A percentile compares a stretch with the other conserved stretches of the same genome.
Conservation (phyloP, 495 filamentous ascomycete genomes). For the Trichocladium uniseriatum region DNA sequence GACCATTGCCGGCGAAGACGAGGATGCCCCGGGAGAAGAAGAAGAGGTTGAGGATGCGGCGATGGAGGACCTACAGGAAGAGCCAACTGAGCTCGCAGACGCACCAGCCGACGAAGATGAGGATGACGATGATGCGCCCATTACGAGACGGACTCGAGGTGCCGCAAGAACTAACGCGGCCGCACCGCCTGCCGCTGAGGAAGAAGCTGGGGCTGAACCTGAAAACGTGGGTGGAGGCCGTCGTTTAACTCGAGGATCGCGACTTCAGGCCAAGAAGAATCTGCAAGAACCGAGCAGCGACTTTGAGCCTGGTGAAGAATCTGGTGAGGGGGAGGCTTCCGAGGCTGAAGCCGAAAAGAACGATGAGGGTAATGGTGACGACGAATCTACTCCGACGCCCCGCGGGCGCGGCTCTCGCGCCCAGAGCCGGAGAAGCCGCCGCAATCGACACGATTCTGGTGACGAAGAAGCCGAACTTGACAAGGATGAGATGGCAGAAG, state of each 20-base stretch:
- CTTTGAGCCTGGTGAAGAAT: constrained; percentile 69
- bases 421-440: constrained; percentile 32
- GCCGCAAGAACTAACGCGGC: constrained; percentile 24
- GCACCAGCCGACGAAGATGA: constrained; percentile 44
- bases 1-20: constrained; percentile 1
- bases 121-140: constrained; percentile 60
- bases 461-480: constrained; percentile 60
- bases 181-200: constrained; percentile 17
- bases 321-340: constrained; percentile 41
- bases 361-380: constrained; percentile 26
- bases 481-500: constrained; percentile 69
- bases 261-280: constrained; percentile 43
- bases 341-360: constrained; percentile 33
- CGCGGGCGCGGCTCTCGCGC: constrained; percentile 29
- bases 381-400: constrained; percentile 35
- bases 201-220: constrained; percentile 28
- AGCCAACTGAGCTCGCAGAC: constrained; percentile 22
- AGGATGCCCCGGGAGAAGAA: background rate
- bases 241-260: constrained; percentile 40
- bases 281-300: constrained; percentile 67
- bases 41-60: constrained; percentile 8
- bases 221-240: constrained; percentile 29
- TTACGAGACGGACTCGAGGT: constrained; percentile 42
- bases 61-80: constrained; percentile 15
- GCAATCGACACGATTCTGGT: constrained; percentile 17